A percentile compares a stretch with the other conserved stretches of the same genome.
These are phyloP conservation scores for Magnolia changhungtana DNA, from an alignment of 164 flowering plant species.

Conservation along the genomic window DNA sequence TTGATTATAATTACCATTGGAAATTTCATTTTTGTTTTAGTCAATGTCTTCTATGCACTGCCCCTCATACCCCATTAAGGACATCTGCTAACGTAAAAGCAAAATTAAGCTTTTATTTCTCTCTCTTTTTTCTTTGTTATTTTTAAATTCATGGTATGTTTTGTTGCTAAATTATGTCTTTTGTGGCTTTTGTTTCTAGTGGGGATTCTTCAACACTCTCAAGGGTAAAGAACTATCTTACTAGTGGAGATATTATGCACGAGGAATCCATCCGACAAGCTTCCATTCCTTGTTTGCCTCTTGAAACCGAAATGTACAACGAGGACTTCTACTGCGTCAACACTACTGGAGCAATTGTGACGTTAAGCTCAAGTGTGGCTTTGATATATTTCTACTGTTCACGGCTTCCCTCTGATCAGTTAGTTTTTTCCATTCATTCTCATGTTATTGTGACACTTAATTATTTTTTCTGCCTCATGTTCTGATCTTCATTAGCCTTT, in stretches of 20 bases:
- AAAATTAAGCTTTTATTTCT: too few species aligned
- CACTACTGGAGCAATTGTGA: constrained; percentile 71
- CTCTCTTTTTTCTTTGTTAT: neutral
- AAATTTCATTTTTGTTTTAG: too few species aligned
- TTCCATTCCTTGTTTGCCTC: constrained; percentile 52
- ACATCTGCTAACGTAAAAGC: too few species aligned
- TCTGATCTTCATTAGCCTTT: neutral
- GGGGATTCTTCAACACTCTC: constrained; percentile 43
- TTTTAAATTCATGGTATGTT: neutral
- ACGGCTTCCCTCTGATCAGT: constrained; percentile 85
- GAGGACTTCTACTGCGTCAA: constrained; percentile 53
- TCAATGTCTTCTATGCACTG: too few species aligned
- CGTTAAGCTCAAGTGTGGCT: constrained; percentile 52
- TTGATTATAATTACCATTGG: too few species aligned
- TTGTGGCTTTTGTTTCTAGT: constrained; percentile 24
- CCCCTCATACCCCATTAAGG: too few species aligned
- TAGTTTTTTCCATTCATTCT: constrained; percentile 18
- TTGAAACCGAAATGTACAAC: constrained; percentile 29
- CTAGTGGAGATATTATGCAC: constrained; percentile 70
- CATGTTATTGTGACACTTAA: neutral
- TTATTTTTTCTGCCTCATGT: neutral
- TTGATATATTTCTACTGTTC: constrained; percentile 76
- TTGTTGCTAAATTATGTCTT: neutral
- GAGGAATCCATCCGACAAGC: constrained; percentile 56
- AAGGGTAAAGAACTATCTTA: constrained; percentile 46